phyloP scores from a whole-genome alignment of 2,329 filamentous ascomycete genomes.

The Rasamsonia emersonii region DNA sequence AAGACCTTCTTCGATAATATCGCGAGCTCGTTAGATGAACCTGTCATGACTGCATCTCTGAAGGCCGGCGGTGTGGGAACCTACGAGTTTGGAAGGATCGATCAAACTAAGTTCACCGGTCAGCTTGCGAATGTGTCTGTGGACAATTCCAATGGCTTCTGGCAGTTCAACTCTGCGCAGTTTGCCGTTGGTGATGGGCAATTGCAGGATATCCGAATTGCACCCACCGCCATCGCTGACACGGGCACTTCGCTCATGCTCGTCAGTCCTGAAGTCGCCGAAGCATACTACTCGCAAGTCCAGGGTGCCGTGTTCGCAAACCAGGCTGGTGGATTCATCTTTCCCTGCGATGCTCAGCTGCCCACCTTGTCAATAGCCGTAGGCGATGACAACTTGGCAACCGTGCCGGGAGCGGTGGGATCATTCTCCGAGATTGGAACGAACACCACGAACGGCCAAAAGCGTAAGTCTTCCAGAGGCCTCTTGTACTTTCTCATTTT shows the following conservation, averaged over 20 bases:
- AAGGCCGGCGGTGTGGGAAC: constrained; percentile 50
- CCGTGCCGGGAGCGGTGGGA: constrained; percentile 47
- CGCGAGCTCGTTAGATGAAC: constrained; percentile 50
- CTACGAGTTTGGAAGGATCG: constrained; percentile 68
- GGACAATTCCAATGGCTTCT: constrained; percentile 57
- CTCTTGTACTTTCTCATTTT: neutral
- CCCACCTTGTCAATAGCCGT: constrained; percentile 51
- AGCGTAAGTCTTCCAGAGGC: constrained; percentile 31
- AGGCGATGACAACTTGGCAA: constrained; percentile 41
- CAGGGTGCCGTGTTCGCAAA: constrained; percentile 40
- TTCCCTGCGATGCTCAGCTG: constrained; percentile 46
- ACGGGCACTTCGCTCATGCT: constrained; percentile 62
- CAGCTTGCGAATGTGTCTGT: constrained; percentile 54
- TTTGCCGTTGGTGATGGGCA: constrained; percentile 45
- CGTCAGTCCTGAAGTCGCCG: constrained; percentile 47
- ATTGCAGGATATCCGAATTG: constrained; percentile 24
- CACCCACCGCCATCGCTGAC: constrained; percentile 50
- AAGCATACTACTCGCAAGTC: constrained; percentile 52
- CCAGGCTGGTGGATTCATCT: constrained; percentile 43
- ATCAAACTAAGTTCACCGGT: constrained; percentile 54
- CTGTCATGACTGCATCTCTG: constrained; percentile 64
- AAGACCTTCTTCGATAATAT: constrained; percentile 70
- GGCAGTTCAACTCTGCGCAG: constrained; percentile 53
- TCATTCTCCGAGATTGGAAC: constrained; percentile 46
- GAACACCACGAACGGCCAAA: constrained; percentile 31